Base-by-base conservation (phyloP, 768 basidiomycete species). In the Boletus eberwhitei region DNA sequence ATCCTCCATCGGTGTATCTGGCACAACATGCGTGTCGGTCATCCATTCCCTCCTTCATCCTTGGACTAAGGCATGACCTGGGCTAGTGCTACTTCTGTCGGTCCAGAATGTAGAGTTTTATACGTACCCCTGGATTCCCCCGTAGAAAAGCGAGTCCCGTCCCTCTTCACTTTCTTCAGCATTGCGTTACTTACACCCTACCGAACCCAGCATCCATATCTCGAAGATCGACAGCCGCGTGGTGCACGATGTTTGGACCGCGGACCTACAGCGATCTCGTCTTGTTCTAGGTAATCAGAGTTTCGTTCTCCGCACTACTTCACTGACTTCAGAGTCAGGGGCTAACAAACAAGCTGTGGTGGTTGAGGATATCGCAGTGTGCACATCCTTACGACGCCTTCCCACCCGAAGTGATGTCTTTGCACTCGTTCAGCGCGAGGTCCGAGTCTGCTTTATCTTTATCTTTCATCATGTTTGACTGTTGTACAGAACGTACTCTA, bases 401-500 rank as follows among this genome's bases (percentile, higher is more conserved):
- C 67, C 75, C 26, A 86, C 85, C 3, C 59, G 74, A 19, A 87
- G 85, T 50, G 86, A 88, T 60, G 82, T 87, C 0, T 81, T 89
- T 58, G 68, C 86, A 3, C 69, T 87, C n/a, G 65, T 74, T 44
- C 83, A 83, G 60, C 65, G 74, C 44, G 69, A 77, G 48, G 86
- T 86, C 39, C 6, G 74, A 62, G 9, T 32, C 37, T 8, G 0
- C 26, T 9, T 24, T 50, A 17, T 24, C 22, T 24, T 21, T 12
- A 8, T 26, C 21, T 22, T 19, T 31, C 53, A 6, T 40, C 43
- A 0, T 13, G 16, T 31, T 8, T 39, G 39, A 60, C 32, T 2
- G 55, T 48, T 31, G 52, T 36, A 9, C 56, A 86, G 84, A 69
- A 75, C 47, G 60, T 77, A 6, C 67, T 86, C 17, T 83, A 82